A percentile compares a stretch with the other conserved stretches of the same genome.
Evolutionary conservation across 257 asterid species (phyloP).

Genomic region (Eucommia ulmoides): DNA sequence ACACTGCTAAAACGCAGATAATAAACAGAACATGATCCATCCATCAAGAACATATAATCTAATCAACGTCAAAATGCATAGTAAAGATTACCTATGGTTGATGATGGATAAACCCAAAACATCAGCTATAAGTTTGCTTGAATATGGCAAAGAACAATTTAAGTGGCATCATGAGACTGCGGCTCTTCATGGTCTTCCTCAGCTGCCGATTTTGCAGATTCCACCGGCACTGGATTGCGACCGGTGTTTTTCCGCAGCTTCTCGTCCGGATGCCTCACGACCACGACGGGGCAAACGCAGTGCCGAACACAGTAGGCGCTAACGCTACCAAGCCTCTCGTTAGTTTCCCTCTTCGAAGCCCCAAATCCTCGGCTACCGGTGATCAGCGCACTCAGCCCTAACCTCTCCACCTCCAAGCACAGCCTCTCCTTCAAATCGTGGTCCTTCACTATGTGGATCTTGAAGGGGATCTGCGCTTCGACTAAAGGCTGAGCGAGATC

Average conservation of each 20-base stretch:
- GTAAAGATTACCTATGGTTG: too few species aligned
- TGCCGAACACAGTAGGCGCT: conserved; percentile 53
- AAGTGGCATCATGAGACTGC: too few species aligned
- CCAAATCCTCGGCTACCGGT: conserved; percentile 51
- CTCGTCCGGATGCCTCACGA: conserved; percentile 28
- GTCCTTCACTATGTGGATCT: conserved; percentile 42
- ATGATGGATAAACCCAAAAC: too few species aligned
- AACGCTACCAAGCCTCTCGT: conserved; percentile 51
- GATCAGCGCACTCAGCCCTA: conserved; percentile 37
- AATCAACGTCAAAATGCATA: too few species aligned
- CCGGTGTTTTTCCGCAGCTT: not conserved
- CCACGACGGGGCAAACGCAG: conserved; percentile 48
- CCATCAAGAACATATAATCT: too few species aligned
- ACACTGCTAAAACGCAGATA: too few species aligned
- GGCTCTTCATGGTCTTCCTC: too few species aligned
- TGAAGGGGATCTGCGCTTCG: conserved; percentile 33
- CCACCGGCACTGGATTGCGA: not conserved
- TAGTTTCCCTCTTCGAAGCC: conserved; percentile 12
- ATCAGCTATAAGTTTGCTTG: too few species aligned
- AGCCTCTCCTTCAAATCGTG: conserved; percentile 47
- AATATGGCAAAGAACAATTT: too few species aligned
- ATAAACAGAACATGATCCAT: too few species aligned
- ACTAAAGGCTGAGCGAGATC: conserved; percentile 27
- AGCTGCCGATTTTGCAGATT: too few species aligned
- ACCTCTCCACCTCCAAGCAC: conserved; percentile 47